Percentiles rank a stretch among this genome's conserved stretches.
These are phyloP conservation scores for Pleurotus citrinopileatus DNA, from an alignment of 768 basidiomycete genomes.

Conservation along the genomic window DNA sequence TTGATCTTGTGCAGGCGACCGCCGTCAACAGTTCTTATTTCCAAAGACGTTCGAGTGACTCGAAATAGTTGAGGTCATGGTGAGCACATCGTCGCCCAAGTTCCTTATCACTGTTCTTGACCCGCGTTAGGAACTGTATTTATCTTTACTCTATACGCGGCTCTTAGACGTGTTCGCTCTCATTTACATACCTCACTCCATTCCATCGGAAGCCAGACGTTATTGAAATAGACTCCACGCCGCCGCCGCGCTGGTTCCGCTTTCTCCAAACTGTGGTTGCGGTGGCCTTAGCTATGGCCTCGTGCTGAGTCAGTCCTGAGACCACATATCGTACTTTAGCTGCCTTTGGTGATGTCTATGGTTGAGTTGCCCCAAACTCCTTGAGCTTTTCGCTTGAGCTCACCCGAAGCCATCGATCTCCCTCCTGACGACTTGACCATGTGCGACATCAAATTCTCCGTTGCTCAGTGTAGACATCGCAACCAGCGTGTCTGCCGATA, in stretches of 20 bases:
- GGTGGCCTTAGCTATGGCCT: too few relatives aligned
- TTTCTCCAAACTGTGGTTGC: too few relatives aligned
- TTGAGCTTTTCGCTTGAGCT: background rate
- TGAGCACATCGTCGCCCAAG: background rate
- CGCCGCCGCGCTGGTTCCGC: too few relatives aligned
- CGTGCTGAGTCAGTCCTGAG: too few relatives aligned
- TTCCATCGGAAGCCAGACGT: too few relatives aligned
- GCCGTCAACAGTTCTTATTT: conserved; percentile 89
- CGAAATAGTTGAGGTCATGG: background rate
- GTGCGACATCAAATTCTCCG: conserved; percentile 4
- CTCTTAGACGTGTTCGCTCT: too few relatives aligned
- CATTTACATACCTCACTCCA: too few relatives aligned
- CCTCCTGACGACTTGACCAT: background rate
- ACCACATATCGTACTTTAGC: too few relatives aligned
- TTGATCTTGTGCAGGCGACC: conserved; percentile 79
- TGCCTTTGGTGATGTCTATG: background rate
- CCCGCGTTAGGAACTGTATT: background rate
- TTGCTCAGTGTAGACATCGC: background rate
- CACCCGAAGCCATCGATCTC: background rate
- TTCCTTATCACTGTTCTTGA: background rate
- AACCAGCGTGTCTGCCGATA: background rate
- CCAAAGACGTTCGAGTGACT: conserved; percentile 44
- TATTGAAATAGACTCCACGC: too few relatives aligned
- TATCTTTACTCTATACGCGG: conserved; percentile 4
- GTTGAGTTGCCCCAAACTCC: background rate